These are phyloP conservation scores for Nakazawaea siamensis DNA, from an alignment of 805 yeast genomes.

Conservation along the genomic window DNA sequence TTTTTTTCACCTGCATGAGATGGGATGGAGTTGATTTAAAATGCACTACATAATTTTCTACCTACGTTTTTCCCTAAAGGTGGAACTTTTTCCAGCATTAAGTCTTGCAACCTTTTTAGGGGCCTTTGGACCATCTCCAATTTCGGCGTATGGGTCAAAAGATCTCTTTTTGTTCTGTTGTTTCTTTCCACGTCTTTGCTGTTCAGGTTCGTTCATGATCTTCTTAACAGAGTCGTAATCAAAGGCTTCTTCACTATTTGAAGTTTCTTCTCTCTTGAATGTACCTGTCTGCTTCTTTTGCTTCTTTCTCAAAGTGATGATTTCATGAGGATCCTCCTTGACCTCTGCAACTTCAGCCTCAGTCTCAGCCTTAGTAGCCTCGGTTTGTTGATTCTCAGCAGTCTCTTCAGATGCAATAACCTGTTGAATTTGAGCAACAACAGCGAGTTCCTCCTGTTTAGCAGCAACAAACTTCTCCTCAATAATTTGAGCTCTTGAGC, in stretches of 20 bases:
- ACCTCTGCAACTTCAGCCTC: slow-evolving; percentile 16
- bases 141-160: slow-evolving; percentile 15
- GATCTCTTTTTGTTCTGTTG: slow-evolving; percentile 8
- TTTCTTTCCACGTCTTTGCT: too few relatives aligned
- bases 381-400: slow-evolving; percentile 13
- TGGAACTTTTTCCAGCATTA: slow-evolving; percentile 28
- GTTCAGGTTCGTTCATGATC: slow-evolving; percentile 12
- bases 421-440: background rate
- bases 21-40: background rate
- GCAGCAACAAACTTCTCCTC: slow-evolving; percentile 2
- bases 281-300: slow-evolving; percentile 16
- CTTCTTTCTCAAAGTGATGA: slow-evolving; percentile 22
- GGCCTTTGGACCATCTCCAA: slow-evolving; percentile 43
- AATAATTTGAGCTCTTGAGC: background rate
- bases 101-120: slow-evolving; percentile 30
- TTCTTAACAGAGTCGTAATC: slow-evolving; percentile 15
- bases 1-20: background rate
- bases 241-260: slow-evolving; percentile 18
- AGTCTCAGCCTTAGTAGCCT: slow-evolving; percentile 12
- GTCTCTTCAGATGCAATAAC: slow-evolving; percentile 7
- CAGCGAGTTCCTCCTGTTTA: slow-evolving; percentile 3
- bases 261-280: slow-evolving; percentile 18
- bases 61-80: slow-evolving; percentile 16
- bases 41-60: background rate
- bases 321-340: too few relatives aligned